phyloP scores from a whole-genome alignment of 306 rosid genomes.

The Macrotyloma uniflorum region DNA sequence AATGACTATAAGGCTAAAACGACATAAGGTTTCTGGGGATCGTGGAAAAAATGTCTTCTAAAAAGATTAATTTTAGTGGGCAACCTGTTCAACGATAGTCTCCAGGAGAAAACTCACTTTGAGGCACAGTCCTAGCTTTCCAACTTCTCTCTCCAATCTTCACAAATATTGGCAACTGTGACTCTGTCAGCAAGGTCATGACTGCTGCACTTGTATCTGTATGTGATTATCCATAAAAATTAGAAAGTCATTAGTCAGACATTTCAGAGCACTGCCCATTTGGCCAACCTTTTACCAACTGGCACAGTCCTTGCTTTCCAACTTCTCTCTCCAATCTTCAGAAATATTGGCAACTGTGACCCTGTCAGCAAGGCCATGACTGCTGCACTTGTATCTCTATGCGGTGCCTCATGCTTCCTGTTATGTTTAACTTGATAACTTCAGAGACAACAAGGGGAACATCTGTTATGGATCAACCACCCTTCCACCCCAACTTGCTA shows the following conservation, averaged over 20 bases:
- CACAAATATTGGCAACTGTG: conserved; percentile 72
- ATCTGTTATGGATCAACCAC: conserved; percentile 60
- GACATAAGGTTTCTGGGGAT: too few relatives aligned
- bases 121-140: conserved; percentile 62
- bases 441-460: conserved; percentile 65
- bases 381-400: conserved; percentile 50
- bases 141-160: conserved; percentile 80
- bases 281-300: conserved; percentile 89
- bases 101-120: too few relatives aligned
- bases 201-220: conserved; percentile 53
- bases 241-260: conserved; percentile 76
- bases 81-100: too few relatives aligned
- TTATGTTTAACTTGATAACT: conserved; percentile 70
- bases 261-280: conserved; percentile 77
- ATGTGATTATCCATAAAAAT: conserved; percentile 24
- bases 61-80: too few relatives aligned
- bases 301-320: conserved; percentile 89
- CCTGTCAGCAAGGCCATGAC: conserved; percentile 54
- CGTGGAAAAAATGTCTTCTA: too few relatives aligned
- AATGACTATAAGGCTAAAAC: too few relatives aligned
- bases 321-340: conserved; percentile 75
- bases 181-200: conserved; percentile 49
- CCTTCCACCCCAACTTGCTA: conserved; percentile 45
- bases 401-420: conserved; percentile 59
- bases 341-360: conserved; percentile 73